phyloP scores from a whole-genome alignment of 305 asterid genomes.

The Andrographis paniculata region DNA sequence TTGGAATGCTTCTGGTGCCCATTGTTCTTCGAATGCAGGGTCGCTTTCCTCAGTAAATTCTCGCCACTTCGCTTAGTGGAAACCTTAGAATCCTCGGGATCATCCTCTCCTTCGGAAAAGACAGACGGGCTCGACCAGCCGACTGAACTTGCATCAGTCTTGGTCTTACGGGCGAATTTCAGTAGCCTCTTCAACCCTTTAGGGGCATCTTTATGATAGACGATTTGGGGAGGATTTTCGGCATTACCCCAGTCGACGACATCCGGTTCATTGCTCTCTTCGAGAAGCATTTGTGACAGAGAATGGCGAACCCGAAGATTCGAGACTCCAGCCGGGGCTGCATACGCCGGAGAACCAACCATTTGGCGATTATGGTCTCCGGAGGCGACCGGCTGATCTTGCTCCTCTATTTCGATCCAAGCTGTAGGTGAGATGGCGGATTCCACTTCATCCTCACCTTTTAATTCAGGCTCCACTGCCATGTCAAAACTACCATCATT shows the following conservation, averaged over 20 bases:
- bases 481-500: slow-evolving; percentile 21
- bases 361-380: slow-evolving; percentile 27
- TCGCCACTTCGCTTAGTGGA: slow-evolving; percentile 56
- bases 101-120: slow-evolving; percentile 98
- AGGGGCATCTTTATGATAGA: slow-evolving; percentile 79
- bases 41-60: slow-evolving; percentile 54
- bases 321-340: slow-evolving; percentile 39
- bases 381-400: slow-evolving; percentile 30
- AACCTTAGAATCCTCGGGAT: slow-evolving; percentile 54
- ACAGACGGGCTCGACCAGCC: slow-evolving; percentile 81
- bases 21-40: slow-evolving; percentile 58
- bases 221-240: slow-evolving; percentile 75
- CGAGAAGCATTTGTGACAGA: slow-evolving; percentile 94
- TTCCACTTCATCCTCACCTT: slow-evolving; percentile 47
- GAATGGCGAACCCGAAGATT: slow-evolving; percentile 95
- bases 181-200: slow-evolving; percentile 91
- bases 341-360: slow-evolving; percentile 32
- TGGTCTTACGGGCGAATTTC: slow-evolving; percentile 91
- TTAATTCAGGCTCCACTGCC: slow-evolving; percentile 26
- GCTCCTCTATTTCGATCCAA: slow-evolving; percentile 37
- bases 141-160: slow-evolving; percentile 54
- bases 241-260: slow-evolving; percentile 87
- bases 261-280: slow-evolving; percentile 85
- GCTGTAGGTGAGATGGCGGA: slow-evolving; percentile 75
- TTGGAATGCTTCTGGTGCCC: too few relatives aligned